Evolutionary conservation across 345 rosid genomes (phyloP).

Genomic region (Cardamine occulta): DNA sequence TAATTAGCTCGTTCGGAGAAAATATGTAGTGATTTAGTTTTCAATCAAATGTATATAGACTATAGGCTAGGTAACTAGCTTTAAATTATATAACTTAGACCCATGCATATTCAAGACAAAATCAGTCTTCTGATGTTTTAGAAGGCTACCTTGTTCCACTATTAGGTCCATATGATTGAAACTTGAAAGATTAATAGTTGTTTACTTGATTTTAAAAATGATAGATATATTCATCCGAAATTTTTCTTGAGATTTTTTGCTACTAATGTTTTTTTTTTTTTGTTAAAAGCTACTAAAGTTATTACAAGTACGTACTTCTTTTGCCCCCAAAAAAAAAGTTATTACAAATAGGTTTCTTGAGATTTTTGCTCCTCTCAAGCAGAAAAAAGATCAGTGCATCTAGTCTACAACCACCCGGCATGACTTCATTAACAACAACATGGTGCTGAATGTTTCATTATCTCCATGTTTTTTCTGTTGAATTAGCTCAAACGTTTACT

Average conservation of each 20-base stretch:
- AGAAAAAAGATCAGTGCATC: too few relatives aligned
- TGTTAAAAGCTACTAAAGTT: neutral
- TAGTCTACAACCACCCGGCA: too few relatives aligned
- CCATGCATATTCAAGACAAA: conserved; percentile 5
- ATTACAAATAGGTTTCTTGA: too few relatives aligned
- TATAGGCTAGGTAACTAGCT: neutral
- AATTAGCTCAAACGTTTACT: neutral
- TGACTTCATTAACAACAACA: too few relatives aligned
- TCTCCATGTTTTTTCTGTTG: conserved; percentile 6
- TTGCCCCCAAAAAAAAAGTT: too few relatives aligned
- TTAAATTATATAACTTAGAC: neutral
- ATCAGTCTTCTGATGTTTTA: conserved; percentile 30
- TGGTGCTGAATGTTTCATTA: neutral
- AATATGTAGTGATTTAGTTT: neutral
- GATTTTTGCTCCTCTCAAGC: too few relatives aligned
- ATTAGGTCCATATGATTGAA: neutral
- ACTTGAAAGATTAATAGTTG: conserved; percentile 2
- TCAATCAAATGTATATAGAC: neutral
- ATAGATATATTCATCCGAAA: conserved; percentile 25
- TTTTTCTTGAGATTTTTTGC: conserved; percentile 24
- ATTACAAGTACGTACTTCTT: conserved; percentile 29
- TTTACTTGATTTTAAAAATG: conserved; percentile 12
- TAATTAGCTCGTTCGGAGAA: neutral
- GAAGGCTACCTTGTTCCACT: conserved; percentile 28
- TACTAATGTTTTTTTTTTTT: neutral